Evolutionary conservation across 768 basidiomycete species (phyloP), one percentile per base, ranked within the genome.

Genomic region (Russula virescens): DNA sequence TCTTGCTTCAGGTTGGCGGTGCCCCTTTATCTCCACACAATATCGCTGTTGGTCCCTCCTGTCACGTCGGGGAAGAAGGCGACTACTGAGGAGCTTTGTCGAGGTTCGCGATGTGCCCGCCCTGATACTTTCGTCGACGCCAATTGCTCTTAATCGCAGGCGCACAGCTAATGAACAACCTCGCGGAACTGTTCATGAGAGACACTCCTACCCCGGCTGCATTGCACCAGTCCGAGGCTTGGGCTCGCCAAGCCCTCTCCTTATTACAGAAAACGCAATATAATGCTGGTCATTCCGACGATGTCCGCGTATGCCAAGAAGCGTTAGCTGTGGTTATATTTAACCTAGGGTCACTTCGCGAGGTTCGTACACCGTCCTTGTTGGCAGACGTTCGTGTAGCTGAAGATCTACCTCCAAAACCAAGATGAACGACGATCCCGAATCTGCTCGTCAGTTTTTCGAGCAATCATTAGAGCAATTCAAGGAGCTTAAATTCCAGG

Each of bases 1-100:
- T 26, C 50, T 14, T 13, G 13, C 16, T 1, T 54, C 59, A 89
- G 87, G 25, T 85, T 80, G 65, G 86, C 88, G 0, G 75, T 85
- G 68, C 80, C 82, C 2, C 76, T 89, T 6, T 88, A 88, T 71
- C 75, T 87, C 11, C 85, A 85, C 63, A 84, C 86, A 9, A 78
- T 86, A 49, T 81, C 83, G 0, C 73, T 88, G 23, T 77, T 89
- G 50, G 75, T 87, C 18, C 84, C 83, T 3, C 72, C 76, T 0
- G 65, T 68, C 19, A 55, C 26, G 51, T 64, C 61, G 11, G 63
- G 51, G 62, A 70, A 72, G 48, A 65, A 68, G 16, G 70, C 73
- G 14, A 67, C 68, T 18, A 31, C 73, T 1, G 81, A 84, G 62
- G 82, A 87, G 63, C 77, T 76, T 55, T 89, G 88, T 68, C 75